Conservation (phyloP, 352 stramenopile species). For the Pythium coloratum region DNA sequence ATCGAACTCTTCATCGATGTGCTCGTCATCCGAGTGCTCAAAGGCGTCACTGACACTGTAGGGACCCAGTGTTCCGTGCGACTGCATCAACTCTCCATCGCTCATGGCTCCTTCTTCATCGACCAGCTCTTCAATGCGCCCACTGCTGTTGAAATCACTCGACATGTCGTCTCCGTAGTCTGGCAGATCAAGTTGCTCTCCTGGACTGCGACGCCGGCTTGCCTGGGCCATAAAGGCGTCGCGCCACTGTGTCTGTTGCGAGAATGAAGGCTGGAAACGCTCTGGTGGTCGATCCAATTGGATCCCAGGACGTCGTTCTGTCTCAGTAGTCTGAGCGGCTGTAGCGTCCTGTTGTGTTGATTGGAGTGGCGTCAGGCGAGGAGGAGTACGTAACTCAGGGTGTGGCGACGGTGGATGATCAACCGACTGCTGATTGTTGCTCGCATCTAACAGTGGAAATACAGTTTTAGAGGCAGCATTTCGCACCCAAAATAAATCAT, state of each 20-base stretch:
- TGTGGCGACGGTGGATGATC: not conserved
- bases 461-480: not conserved
- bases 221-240: constrained; percentile 19
- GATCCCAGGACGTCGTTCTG: not conserved
- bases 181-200: constrained; percentile 24
- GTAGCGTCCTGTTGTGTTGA: not conserved
- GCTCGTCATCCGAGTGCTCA: constrained; percentile 11
- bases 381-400: not conserved
- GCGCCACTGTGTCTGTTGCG: constrained; percentile 14
- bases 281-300: not conserved
- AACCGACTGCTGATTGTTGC: not conserved
- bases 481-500: not conserved
- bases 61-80: not conserved
- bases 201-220: constrained; percentile 4
- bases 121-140: constrained; percentile 11
- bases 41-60: constrained; percentile 6
- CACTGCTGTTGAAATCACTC: constrained; percentile 23
- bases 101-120: constrained; percentile 13
- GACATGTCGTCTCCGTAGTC: constrained; percentile 20
- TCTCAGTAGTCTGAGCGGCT: not conserved
- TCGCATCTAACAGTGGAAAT: not conserved
- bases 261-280: not conserved
- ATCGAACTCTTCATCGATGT: constrained; percentile 7
- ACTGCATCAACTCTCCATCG: constrained; percentile 18
- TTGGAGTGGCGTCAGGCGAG: not conserved